A percentile compares a stretch with the other conserved stretches of the same genome.
These are phyloP conservation scores for Fraxinus sp. DNA, from an alignment of 305 asterid species.

Conservation along the genomic window DNA sequence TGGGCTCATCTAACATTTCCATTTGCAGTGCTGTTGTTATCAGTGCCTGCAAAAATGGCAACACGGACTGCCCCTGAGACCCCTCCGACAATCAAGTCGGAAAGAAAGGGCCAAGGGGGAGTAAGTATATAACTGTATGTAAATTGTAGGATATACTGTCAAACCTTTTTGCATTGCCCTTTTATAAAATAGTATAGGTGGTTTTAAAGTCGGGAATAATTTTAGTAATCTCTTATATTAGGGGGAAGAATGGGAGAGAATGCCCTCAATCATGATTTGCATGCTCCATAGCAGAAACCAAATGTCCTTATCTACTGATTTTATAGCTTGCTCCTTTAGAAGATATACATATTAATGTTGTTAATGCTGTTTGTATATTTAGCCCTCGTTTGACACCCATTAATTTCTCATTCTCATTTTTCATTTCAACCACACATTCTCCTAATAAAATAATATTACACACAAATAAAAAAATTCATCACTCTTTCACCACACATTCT, in stretches of 20 bases:
- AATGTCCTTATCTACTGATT: not conserved
- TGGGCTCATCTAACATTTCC: not conserved
- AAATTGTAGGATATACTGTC: not conserved
- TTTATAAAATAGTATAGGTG: not conserved
- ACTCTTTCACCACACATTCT: no score
- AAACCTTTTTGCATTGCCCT: not conserved
- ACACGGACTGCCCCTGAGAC: not conserved
- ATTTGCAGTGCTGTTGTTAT: not conserved
- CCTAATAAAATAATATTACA: no score
- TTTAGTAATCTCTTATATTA: not conserved
- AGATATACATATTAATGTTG: not conserved
- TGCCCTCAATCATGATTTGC: not conserved
- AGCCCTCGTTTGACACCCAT: no score
- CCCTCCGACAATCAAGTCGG: not conserved
- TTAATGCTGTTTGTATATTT: not conserved
- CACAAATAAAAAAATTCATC: no score
- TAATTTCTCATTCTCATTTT: no score
- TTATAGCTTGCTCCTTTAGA: not conserved
- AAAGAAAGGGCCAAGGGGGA: not conserved
- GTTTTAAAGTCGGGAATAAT: not conserved
- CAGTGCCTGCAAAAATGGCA: not conserved
- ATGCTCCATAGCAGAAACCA: not conserved
- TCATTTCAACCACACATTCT: no score
- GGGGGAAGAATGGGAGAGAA: not conserved
- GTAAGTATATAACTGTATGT: not conserved